Evolutionary conservation across 495 filamentous ascomycete species (phyloP).

Genomic region (Aspergillus kassunensis): DNA sequence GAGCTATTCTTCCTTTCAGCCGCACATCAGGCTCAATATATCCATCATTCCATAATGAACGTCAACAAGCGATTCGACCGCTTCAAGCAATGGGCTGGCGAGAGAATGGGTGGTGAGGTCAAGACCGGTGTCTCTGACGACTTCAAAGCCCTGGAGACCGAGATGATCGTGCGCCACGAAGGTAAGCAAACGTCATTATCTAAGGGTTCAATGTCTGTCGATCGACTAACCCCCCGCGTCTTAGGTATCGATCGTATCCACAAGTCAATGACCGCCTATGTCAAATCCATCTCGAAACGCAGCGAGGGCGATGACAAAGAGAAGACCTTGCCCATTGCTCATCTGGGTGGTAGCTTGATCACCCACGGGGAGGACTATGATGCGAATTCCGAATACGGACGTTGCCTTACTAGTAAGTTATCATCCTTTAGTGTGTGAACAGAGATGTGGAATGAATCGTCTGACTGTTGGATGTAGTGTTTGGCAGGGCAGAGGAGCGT

Average conservation of each 20-base stretch:
- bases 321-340: slow-evolving; percentile 75
- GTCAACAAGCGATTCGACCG: slow-evolving; percentile 95
- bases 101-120: slow-evolving; percentile 91
- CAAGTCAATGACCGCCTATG: slow-evolving; percentile 79
- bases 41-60: slow-evolving; percentile 58
- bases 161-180: slow-evolving; percentile 89
- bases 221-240: slow-evolving; percentile 5
- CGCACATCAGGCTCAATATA: slow-evolving; percentile 1
- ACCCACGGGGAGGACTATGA: slow-evolving; percentile 93
- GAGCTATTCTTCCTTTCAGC: slow-evolving; percentile 5
- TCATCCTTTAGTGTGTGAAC: background rate
- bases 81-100: slow-evolving; percentile 97
- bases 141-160: slow-evolving; percentile 87
- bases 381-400: slow-evolving; percentile 85
- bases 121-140: slow-evolving; percentile 88
- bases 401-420: slow-evolving; percentile 73
- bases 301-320: slow-evolving; percentile 81
- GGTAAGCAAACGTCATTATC: slow-evolving; percentile 48
- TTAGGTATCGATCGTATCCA: slow-evolving; percentile 90
- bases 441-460: background rate
- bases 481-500: slow-evolving; percentile 84
- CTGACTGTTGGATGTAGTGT: slow-evolving; percentile 42
- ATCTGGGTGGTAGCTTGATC: slow-evolving; percentile 85
- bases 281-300: slow-evolving; percentile 87
- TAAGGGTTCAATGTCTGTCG: background rate